Conservation (phyloP, 331 rosid genomes). For the Ulmus americana region DNA sequence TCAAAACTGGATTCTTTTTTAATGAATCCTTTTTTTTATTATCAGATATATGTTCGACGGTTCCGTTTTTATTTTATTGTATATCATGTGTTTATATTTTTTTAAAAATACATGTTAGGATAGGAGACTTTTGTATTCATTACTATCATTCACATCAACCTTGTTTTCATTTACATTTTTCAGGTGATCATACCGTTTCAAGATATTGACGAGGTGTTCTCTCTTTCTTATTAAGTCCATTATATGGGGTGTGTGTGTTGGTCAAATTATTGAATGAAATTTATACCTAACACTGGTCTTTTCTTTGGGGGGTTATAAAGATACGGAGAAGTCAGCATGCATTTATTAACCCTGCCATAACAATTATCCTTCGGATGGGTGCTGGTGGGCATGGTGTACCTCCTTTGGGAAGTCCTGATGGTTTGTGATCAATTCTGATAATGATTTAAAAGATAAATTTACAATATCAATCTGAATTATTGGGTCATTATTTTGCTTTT, state of each 20-base stretch:
- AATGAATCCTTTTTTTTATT: background rate
- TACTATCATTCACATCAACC: background rate
- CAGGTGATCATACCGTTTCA: slow-evolving; percentile 81
- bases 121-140: background rate
- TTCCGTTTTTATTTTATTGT: background rate
- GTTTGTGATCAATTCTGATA: slow-evolving; percentile 48
- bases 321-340: slow-evolving; percentile 98
- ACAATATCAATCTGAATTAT: slow-evolving; percentile 23
- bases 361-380: slow-evolving; percentile 93
- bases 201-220: slow-evolving; percentile 81
- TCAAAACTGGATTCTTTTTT: background rate
- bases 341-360: slow-evolving; percentile 89
- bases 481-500: slow-evolving; percentile 19
- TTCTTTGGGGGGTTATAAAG: slow-evolving; percentile 33
- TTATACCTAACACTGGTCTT: slow-evolving; percentile 18
- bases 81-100: too few relatives aligned
- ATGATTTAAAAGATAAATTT: slow-evolving; percentile 8
- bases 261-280: background rate
- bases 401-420: slow-evolving; percentile 98
- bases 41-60: background rate
- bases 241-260: background rate
- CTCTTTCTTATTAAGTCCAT: slow-evolving; percentile 20
- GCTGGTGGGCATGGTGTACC: slow-evolving; percentile 99
- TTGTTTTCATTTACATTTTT: slow-evolving; percentile 19
- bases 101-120: background rate